Percentiles rank a stretch among this genome's conserved stretches.
Conservation (phyloP, 2,329 filamentous ascomycete species). For the Cercospora nicotianae region DNA sequence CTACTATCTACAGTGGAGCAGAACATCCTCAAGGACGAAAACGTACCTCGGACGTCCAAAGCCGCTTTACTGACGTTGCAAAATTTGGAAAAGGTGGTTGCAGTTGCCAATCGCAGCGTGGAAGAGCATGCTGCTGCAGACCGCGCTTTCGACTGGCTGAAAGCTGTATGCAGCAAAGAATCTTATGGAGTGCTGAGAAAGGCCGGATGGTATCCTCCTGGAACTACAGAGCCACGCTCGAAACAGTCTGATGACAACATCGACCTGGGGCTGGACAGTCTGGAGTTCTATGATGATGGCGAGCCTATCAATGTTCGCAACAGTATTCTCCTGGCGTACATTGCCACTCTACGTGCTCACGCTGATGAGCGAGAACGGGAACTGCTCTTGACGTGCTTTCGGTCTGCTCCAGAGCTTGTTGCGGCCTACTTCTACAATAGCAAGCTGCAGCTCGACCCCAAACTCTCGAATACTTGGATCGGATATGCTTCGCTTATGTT, state of each 20-base stretch:
- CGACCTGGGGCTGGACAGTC: conserved; percentile 66
- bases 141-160: conserved; percentile 72
- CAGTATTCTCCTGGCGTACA: conserved; percentile 72
- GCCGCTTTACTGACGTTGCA: conserved; percentile 44
- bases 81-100: conserved; percentile 45
- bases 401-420: conserved; percentile 78
- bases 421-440: conserved; percentile 83
- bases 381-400: conserved; percentile 76
- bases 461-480: conserved; percentile 90
- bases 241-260: conserved; percentile 43
- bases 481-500: conserved; percentile 89
- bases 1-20: conserved; percentile 69
- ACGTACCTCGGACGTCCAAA: conserved; percentile 72
- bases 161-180: conserved; percentile 71
- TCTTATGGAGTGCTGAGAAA: conserved; percentile 73
- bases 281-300: conserved; percentile 62
- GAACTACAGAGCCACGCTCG: conserved; percentile 42
- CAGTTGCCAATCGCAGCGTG: conserved; percentile 59
- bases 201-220: conserved; percentile 80
- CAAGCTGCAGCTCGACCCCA: conserved; percentile 84
- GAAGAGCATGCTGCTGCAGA: conserved; percentile 60
- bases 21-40: conserved; percentile 71
- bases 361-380: conserved; percentile 78
- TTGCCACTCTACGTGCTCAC: conserved; percentile 78
- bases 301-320: conserved; percentile 73